Base-by-base conservation (phyloP, 2,329 filamentous ascomycete genomes). In the Apiospora aurea region DNA sequence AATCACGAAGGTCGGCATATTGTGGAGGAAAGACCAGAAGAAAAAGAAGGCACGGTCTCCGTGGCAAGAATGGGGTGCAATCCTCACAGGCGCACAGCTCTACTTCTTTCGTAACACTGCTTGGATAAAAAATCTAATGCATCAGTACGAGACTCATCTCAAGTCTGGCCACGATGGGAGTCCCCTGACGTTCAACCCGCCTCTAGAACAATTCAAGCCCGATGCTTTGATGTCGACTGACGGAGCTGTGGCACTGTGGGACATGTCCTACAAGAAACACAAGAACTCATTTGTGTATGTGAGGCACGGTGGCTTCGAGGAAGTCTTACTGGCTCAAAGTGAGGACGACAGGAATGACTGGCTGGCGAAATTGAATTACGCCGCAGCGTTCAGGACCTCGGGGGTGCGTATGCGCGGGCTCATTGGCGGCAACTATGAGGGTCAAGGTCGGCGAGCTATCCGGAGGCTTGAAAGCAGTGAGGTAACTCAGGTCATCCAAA, bases 61-160 rank as follows among this genome's bases (percentile, higher is more conserved):
- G 1, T 99, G 96, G 96, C 96, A 98, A 80, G 96, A 99, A 87
- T 99, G 96, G 96, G 96, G 96, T 70, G 96, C 95, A 34, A 93
- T 99, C 72, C 87, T 99, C 43, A 99, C 96, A 0, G 94, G 96
- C n/a, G 97, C 96, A 7, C 96, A 98, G 79, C 88, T 99, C 10
- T 99, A 98, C 81, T 94, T 99, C 81, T 99, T 98, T 85, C 92
- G 94, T 72, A 98, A 98, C 80, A 93, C 94, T 6, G 87, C 91
- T 26, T 99, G 96, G 96, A 91, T 97, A 46, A 98, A 97, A 82
- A 93, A 89, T 72, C 83, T 99, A 75, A 95, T 98, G 85, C 89
- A 93, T 74, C 96, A 99, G 80, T 92, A 96, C 79, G 95, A 97
- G 66, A 86, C 87, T 16, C 94, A 97, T 77, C 87, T 94, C 76